These are phyloP conservation scores for Ramichloridium luteum DNA, from an alignment of 2,329 filamentous ascomycete genomes.

Conservation along the genomic window DNA sequence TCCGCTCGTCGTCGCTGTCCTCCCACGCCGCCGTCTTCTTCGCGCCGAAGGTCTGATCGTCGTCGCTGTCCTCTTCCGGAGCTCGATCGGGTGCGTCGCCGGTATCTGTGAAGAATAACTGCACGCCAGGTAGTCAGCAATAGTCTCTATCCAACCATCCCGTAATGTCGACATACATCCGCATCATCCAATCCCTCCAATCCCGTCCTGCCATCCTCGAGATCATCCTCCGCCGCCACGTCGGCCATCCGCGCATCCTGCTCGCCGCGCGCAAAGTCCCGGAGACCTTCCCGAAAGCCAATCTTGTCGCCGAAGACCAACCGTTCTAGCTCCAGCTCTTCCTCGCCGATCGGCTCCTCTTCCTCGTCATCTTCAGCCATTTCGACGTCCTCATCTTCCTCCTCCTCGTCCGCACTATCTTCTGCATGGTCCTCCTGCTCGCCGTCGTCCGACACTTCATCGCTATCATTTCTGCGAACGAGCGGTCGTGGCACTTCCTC, in stretches of 20 bases:
- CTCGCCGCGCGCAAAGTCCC: constrained; percentile 36
- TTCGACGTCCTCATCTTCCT: constrained; percentile 20
- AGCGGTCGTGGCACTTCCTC: too few species aligned
- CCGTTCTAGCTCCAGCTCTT: constrained; percentile 44
- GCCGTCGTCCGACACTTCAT: constrained; percentile 2
- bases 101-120: constrained; percentile 73
- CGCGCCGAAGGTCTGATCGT: constrained; percentile 26
- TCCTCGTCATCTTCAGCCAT: constrained; percentile 17
- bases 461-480: too few species aligned
- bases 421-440: constrained; percentile 6
- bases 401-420: constrained; percentile 10
- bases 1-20: constrained; percentile 87
- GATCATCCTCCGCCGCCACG: constrained; percentile 34
- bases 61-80: constrained; percentile 30
- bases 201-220: constrained; percentile 18
- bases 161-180: constrained; percentile 40
- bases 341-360: constrained; percentile 19
- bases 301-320: constrained; percentile 77
- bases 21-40: constrained; percentile 60
- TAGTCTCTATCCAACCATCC: too few species aligned
- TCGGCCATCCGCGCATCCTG: constrained; percentile 24
- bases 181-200: constrained; percentile 61
- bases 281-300: constrained; percentile 68
- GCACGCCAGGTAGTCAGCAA: too few species aligned
- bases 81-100: constrained; percentile 35